These are phyloP conservation scores for Jacaranda mimosifolia DNA, from an alignment of 257 asterid genomes.

Conservation along the genomic window DNA sequence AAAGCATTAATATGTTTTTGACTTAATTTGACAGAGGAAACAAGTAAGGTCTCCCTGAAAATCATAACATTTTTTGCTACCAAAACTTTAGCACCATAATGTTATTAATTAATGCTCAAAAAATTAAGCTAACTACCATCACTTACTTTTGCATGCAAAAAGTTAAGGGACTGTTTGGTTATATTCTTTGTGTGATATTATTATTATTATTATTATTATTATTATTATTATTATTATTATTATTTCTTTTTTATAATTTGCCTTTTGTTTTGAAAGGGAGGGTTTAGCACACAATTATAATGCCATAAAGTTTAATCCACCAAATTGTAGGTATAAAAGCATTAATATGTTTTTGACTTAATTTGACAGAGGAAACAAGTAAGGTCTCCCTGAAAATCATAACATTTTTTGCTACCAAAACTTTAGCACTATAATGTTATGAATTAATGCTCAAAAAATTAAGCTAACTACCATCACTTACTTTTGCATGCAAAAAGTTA, in stretches of 20 bases:
- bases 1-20: constrained; percentile 27
- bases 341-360: constrained; percentile 30
- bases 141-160: no score
- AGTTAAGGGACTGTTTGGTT: no score
- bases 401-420: constrained; percentile 11
- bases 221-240: no score
- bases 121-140: neutral
- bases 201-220: no score
- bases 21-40: constrained; percentile 1
- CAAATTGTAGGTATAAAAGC: constrained; percentile 3
- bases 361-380: neutral
- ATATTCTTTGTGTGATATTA: no score
- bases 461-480: neutral
- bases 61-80: constrained; percentile 33
- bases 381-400: constrained; percentile 35
- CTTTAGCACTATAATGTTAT: constrained; percentile 2
- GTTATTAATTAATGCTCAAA: constrained; percentile 1
- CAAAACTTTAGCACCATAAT: constrained; percentile 1
- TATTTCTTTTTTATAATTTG: neutral
- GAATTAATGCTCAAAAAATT: neutral
- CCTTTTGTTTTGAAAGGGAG: neutral
- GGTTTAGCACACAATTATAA: neutral
- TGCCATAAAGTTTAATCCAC: neutral
- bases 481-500: no score
- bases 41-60: constrained; percentile 16